Evolutionary conservation across 257 asterid species (phyloP).

Genomic region (Cordia subcordata): DNA sequence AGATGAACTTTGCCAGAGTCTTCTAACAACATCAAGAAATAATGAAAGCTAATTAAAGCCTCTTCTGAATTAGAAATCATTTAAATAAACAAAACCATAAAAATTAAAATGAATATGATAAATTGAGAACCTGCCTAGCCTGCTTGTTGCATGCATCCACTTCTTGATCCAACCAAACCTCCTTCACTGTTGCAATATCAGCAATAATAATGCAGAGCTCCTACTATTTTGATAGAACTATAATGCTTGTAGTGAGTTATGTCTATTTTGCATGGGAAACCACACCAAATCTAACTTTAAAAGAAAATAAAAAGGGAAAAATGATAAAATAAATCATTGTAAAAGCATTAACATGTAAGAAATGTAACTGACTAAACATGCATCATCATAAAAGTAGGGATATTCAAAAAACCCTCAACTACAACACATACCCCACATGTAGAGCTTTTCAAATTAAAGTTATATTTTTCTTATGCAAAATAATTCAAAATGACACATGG

Average conservation of each 20-base stretch:
- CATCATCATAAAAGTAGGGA: too few species aligned
- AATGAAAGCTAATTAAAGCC: not conserved
- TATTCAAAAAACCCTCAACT: too few species aligned
- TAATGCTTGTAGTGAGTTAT: constrained; percentile 82
- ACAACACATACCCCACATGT: too few species aligned
- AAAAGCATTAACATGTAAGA: too few species aligned
- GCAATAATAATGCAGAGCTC: constrained; percentile 21
- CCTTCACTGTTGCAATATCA: constrained; percentile 31
- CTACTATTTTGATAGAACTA: constrained; percentile 43
- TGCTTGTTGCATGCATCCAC: constrained; percentile 77
- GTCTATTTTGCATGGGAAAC: constrained; percentile 71
- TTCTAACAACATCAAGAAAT: not conserved
- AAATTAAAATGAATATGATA: constrained; percentile 19
- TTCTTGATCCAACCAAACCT: constrained; percentile 56
- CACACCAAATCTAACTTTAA: not conserved
- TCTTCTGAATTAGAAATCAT: too few species aligned
- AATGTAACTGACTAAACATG: too few species aligned
- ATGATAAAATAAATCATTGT: too few species aligned
- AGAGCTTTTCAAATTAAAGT: too few species aligned
- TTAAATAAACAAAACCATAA: not conserved
- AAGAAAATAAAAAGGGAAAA: not conserved
- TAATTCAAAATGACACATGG: too few species aligned
- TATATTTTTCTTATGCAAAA: too few species aligned
- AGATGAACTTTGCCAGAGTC: too few species aligned
- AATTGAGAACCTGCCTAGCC: constrained; percentile 97